Base-by-base conservation (phyloP, 352 stramenopile genomes). In the Globisporangium parvum region DNA sequence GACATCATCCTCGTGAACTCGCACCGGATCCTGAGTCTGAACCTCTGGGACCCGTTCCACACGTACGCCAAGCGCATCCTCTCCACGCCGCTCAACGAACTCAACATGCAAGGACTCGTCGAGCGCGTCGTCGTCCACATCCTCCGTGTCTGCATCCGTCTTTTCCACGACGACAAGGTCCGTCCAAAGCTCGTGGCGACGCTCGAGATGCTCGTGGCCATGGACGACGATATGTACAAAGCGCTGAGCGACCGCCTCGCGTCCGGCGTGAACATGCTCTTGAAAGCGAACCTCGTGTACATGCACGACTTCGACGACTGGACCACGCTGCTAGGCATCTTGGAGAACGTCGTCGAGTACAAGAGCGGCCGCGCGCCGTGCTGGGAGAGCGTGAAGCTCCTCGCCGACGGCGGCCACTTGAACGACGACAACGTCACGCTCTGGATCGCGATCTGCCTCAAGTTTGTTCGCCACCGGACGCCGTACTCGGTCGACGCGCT, bases 271-370 rank as follows among this genome's bases (percentile, higher is more conserved):
- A 89, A 88, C 39, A 85, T 93, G 71, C 60, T 93, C 24, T 61
- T 95, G 20, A 93, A 93, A 67, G 85, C 85, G 1, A 95, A 95
- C 39, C 64, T 91, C 17, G 82, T 93, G 60, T 95, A 95, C 71
- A 91, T 95, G 82, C 77, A 91, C 59, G 69, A 89, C 33, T 91
- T 90, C 50, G 69, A 84, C 65, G 82, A 93, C 53, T 90, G 83
- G 80, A 49, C 77, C n/a, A 70, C 88, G 15, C 60, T 91, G 17
- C 55, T 93, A 52, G 75, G 78, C 20, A 85, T 95, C 31, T 52
- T 95, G 18, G 72, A 88, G 47, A 80, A 85, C 37, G 77, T 92
- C 1, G 80, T 90, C 15, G 77, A 89, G 71, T 86, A 87, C 62
- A 87, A 86, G 21, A 87, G 87, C 48, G 82, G 75, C 14, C 73